Evolutionary conservation across 345 rosid genomes (phyloP), one percentile per base, ranked within the genome.

Genomic region (Laguncularia racemosa): DNA sequence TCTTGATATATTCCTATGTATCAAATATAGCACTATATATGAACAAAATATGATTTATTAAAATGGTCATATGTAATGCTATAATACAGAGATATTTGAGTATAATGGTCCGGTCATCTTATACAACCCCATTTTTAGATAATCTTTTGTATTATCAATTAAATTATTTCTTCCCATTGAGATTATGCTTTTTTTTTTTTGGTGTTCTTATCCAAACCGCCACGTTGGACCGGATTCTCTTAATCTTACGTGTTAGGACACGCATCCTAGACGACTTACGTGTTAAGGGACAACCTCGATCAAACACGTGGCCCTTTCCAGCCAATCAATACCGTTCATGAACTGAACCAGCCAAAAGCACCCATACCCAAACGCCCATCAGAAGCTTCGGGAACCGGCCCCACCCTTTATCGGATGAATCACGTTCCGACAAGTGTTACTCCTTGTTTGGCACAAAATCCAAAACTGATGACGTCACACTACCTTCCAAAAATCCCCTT

Each of bases 131-230:
- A n/a, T n/a, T n/a, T n/a, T n/a, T n/a, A n/a, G n/a, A n/a, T n/a
- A n/a, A n/a, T n/a, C n/a, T n/a, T n/a, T n/a, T n/a, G n/a, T n/a
- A n/a, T 23, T 23, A 23, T 23, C 4, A 23, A 33, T 7, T 33
- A 33, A 33, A 33, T 6, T 33, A 6, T 6, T 33, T 9, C 9
- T 33, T 7, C 40, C 40, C 4, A 33, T 33, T 4, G 11, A 33
- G 40, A 1, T 33, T 33, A 33, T 33, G 40, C 10, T 16, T 53
- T 38, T 61, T 57, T 67, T 50, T 51, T 6, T 71, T 61, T 73
- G 44, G 48, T 33, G 58, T 64, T 63, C n/a, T 69, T 75, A 75
- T 75, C 79, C 76, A 58, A 48, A 58, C 54, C 28, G 12, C 48
- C 52, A 40, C 33, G n/a, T 44, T 17, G 18, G 55, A 60, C 57